Evolutionary conservation across 768 basidiomycete genomes (phyloP).

Genomic region (Paxillus involutus): DNA sequence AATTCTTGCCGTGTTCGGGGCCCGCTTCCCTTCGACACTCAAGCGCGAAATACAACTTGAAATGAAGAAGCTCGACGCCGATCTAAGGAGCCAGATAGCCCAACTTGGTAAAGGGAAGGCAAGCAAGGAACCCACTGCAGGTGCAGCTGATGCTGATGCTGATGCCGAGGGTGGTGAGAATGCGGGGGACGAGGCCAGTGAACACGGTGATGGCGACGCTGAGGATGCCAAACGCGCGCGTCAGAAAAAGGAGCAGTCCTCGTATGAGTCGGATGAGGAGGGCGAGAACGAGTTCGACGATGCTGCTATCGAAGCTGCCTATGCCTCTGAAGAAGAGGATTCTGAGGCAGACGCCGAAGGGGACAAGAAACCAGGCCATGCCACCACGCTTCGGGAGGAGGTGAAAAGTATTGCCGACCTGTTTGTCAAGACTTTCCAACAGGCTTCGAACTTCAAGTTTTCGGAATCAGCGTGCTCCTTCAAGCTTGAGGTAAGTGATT

Average conservation of each 20-base stretch:
- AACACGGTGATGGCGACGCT: slow-evolving; percentile 80
- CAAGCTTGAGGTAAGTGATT: slow-evolving; percentile 71
- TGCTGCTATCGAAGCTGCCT: slow-evolving; percentile 61
- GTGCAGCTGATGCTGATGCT: slow-evolving; percentile 47
- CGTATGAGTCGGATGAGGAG: slow-evolving; percentile 65
- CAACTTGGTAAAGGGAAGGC: slow-evolving; percentile 82
- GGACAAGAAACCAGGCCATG: slow-evolving; percentile 17
- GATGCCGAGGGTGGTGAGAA: slow-evolving; percentile 52
- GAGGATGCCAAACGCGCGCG: slow-evolving; percentile 74
- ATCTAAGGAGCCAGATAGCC: slow-evolving; percentile 73
- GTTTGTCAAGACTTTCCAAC: slow-evolving; percentile 60
- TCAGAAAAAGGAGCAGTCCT: slow-evolving; percentile 70
- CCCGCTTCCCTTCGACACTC: slow-evolving; percentile 75
- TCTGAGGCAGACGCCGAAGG: slow-evolving; percentile 32
- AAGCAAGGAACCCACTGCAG: slow-evolving; percentile 40
- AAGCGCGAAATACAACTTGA: slow-evolving; percentile 86
- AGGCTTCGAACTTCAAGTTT: slow-evolving; percentile 75
- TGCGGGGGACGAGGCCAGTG: slow-evolving; percentile 67
- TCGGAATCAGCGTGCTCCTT: slow-evolving; percentile 68
- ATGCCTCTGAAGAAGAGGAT: slow-evolving; percentile 49
- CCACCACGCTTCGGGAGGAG: slow-evolving; percentile 38
- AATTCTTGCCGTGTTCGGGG: slow-evolving; percentile 68
- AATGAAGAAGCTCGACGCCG: slow-evolving; percentile 81
- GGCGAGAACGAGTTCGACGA: slow-evolving; percentile 49
- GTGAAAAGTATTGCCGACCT: slow-evolving; percentile 44